Evolutionary conservation across 148 eudicot genomes (phyloP), one percentile per base, ranked within the genome.

Genomic region (Camellia japonica): DNA sequence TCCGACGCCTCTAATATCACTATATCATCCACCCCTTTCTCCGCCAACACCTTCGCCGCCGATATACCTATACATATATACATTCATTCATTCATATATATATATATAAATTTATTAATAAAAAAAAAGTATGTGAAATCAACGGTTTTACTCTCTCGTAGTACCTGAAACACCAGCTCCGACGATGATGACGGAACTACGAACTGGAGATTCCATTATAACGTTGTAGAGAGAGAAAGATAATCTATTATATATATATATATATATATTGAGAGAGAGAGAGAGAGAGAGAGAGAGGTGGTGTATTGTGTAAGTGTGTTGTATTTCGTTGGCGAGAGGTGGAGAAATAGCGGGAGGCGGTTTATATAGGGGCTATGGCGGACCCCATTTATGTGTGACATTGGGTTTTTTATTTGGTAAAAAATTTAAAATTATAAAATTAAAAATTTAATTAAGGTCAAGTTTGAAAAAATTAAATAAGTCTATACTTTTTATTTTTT

Each of bases 141-240:
- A 67, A 4, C n/a, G 42, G 30, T 64, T 23, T 23, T 20, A 2
- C 38, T 71, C 74, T 71, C 41, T 47, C 38, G 3, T 41, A 11
- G 7, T 52, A 90, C 98, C 98, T 83, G 98, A 94, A 70, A 93
- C 84, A 16, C 98, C 98, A 16, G 98, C 98, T 11, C 98, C 98
- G 85, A 94, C 87, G 71, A 94, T 85, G 75, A 94, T 88, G 6
- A 92, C 95, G 41, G 92, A 91, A 81, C 84, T 87, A 5, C 86
- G 91, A 67, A 79, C 83, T 7, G 88, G 80, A 38, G 87, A 83
- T 42, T 90, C 98, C 98, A 94, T 94, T 56, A 66, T 11, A 62
- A 76, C 19, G 59, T 51, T 65, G n/a, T 14, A 64, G 23, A 49
- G 10, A 77, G 43, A 68, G 44, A 75, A 9, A 73, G 77, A 61